Evolutionary conservation across 1,139 yeast genomes (phyloP), one percentile per base, ranked within the genome.

Genomic region (Pichia sp.): DNA sequence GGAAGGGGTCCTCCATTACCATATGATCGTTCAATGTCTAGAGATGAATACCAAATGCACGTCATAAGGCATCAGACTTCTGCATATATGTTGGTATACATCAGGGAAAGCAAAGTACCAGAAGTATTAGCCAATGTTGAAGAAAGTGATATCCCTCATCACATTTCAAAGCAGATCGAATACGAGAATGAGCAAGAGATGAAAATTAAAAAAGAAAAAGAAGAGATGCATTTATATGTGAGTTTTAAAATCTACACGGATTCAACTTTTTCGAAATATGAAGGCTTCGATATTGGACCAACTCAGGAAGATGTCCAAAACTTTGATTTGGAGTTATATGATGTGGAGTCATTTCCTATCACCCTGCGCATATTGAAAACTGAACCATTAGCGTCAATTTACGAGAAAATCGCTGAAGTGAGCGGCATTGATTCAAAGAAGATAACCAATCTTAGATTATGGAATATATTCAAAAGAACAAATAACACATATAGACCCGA

Each of bases 11-110:
- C 74, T 48, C 56, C 78, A 33, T 73, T 70, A 37, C 71, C 67
- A 27, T 72, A 72, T 44, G 62, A 78, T 35, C 66, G 73, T 41
- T 66, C 65, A 48, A 64, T 81, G 65, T 64, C 81, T 0, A 72
- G 82, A 55, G 64, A 66, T 27, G 85, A 81, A 53, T 83, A 78
- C 49, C 81, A 77, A 52, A 82, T 74, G 44, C 80, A 81, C 53
- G 67, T 79, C 44, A 64, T 81, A 26, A 76, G 87, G 55, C 77
- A 95, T 44, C 92, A 86, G 40, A 88, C 97, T 0, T 86, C 95
- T 42, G 98, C 98, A 3, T 92, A 92, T 61, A 92, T 92, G 99
- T 75, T 92, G 66, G 98, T 92, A 3, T 92, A 92, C 61, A 77
- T 90, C 52, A 76, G 95, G 44, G 81, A 85, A 58, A 66, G 75